A percentile compares a stretch with the other conserved stretches of the same genome.
phyloP scores from a whole-genome alignment of 179 eudicot species.

The Carnegiea gigantea region DNA sequence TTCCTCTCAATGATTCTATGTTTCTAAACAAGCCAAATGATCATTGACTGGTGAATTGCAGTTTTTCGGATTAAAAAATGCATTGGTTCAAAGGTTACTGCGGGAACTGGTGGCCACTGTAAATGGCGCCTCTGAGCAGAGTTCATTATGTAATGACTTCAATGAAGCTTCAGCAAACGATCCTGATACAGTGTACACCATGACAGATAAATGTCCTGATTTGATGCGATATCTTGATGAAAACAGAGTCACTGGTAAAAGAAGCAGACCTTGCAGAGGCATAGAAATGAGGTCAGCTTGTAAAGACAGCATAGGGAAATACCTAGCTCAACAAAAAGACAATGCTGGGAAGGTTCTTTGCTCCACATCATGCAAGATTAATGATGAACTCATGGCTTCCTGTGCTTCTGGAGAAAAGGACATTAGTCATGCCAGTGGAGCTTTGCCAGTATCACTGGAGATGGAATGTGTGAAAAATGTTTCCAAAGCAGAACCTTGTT shows the following conservation, averaged over 20 bases:
- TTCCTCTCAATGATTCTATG: constrained; percentile 5
- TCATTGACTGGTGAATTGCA: constrained; percentile 39
- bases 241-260: constrained; percentile 56
- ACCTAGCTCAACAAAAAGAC: constrained; percentile 26
- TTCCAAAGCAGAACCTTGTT: constrained; percentile 21
- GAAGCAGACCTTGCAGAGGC: constrained; percentile 50
- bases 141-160: constrained; percentile 29
- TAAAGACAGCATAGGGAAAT: constrained; percentile 28
- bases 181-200: constrained; percentile 24
- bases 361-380: constrained; percentile 21
- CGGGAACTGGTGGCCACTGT: constrained; percentile 75
- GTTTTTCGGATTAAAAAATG: constrained; percentile 94
- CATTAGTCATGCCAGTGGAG: constrained; percentile 26
- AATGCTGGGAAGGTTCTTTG: constrained; percentile 18
- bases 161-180: constrained; percentile 38
- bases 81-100: constrained; percentile 79
- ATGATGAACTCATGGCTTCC: constrained; percentile 22
- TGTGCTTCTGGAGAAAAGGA: constrained; percentile 27
- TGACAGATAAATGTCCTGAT: constrained; percentile 39
- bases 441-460: constrained; percentile 25
- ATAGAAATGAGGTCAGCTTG: constrained; percentile 19
- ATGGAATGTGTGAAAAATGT: constrained; percentile 30
- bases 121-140: constrained; percentile 51
- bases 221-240: constrained; percentile 32
- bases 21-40: neutral